A percentile compares a stretch with the other conserved stretches of the same genome.
Conservation (phyloP, 352 stramenopile genomes). For the Pythium chondricola region DNA sequence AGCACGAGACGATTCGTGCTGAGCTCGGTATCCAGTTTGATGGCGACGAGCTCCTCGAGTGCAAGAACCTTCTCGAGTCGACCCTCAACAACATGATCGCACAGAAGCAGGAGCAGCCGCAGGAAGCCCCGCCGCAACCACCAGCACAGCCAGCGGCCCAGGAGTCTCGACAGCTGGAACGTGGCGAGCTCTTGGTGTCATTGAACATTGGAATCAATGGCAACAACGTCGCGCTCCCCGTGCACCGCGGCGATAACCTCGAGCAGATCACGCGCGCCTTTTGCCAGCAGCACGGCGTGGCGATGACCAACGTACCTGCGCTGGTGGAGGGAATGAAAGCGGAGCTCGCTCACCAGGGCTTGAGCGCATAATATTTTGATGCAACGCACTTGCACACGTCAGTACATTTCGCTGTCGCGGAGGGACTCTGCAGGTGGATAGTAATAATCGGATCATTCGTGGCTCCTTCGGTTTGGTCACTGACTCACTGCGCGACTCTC, state of each 20-base stretch:
- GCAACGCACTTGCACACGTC: too few species aligned
- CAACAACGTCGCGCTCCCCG: constrained; percentile 30
- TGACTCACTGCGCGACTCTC: too few species aligned
- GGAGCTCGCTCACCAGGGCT: constrained; percentile 20
- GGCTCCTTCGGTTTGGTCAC: too few species aligned
- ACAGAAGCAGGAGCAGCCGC: constrained; percentile 15
- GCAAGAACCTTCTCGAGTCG: constrained; percentile 43
- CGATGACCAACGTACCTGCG: constrained; percentile 44
- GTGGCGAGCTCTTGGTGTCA: constrained; percentile 46
- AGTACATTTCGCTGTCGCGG: too few species aligned
- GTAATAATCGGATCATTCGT: too few species aligned
- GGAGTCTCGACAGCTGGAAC: constrained; percentile 11
- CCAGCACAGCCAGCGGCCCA: not conserved
- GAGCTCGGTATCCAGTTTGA: constrained; percentile 52
- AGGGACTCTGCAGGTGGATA: too few species aligned
- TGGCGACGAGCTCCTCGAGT: constrained; percentile 51
- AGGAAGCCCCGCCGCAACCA: constrained; percentile 3
- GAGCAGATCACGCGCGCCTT: constrained; percentile 39
- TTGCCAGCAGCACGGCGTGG: constrained; percentile 47
- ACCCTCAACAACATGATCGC: constrained; percentile 29
- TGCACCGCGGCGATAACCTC: constrained; percentile 51
- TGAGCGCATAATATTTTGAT: too few species aligned
- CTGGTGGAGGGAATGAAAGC: constrained; percentile 54
- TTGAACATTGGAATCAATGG: constrained; percentile 65
- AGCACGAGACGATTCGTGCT: constrained; percentile 45